Conservation (phyloP, 441 rosid genomes). For the Biscutella auriculata region DNA sequence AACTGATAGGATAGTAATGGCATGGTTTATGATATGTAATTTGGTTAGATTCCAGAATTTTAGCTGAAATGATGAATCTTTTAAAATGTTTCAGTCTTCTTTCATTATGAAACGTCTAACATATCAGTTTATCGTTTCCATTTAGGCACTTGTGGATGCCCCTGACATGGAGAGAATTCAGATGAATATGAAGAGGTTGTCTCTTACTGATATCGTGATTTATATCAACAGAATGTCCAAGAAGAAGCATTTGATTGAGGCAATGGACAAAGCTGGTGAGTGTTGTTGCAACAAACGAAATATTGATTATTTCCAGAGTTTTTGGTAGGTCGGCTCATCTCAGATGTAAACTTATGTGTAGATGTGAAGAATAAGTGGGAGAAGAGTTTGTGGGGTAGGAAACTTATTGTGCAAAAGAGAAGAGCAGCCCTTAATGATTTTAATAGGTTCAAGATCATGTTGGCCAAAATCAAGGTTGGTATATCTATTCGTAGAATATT, state of each 20-base stretch:
- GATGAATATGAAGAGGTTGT: slow-evolving; percentile 66
- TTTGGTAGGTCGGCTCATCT: background rate
- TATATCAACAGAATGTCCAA: slow-evolving; percentile 63
- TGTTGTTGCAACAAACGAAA: background rate
- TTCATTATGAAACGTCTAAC: background rate
- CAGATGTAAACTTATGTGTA: slow-evolving; percentile 14
- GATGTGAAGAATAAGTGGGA: slow-evolving; percentile 82
- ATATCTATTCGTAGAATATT: no score
- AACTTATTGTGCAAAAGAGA: slow-evolving; percentile 36
- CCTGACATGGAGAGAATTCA: slow-evolving; percentile 75
- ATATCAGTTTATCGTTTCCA: background rate
- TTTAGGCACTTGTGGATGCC: slow-evolving; percentile 59
- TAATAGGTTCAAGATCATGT: slow-evolving; percentile 72
- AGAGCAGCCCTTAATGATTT: slow-evolving; percentile 55
- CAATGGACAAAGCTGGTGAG: slow-evolving; percentile 77
- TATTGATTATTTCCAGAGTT: background rate
- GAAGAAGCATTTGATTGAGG: slow-evolving; percentile 60
- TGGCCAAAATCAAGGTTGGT: slow-evolving; percentile 70
- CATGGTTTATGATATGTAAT: no score
- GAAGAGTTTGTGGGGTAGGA: slow-evolving; percentile 55
- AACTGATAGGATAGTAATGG: no score
- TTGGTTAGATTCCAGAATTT: no score
- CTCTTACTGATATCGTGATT: slow-evolving; percentile 62
- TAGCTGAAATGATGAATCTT: background rate
- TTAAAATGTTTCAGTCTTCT: background rate